Evolutionary conservation across 1,284 basidiomycete species (phyloP).

Genomic region (Puccinia coronata): DNA sequence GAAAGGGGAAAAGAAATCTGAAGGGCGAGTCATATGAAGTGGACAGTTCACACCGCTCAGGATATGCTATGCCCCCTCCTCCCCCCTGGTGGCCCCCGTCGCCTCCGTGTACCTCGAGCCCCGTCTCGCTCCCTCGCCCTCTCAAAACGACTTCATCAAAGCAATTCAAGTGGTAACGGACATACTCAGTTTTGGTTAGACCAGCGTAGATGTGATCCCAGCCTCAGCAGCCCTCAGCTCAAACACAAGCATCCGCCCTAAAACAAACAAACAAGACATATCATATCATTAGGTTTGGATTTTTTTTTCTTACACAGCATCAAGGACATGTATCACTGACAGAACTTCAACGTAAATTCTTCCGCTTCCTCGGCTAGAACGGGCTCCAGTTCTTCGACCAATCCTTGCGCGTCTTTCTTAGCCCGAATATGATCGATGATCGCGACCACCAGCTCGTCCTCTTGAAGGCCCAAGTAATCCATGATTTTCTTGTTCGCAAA

Average conservation of each 20-base stretch:
- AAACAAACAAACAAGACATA: not conserved
- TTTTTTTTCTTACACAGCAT: too few relatives aligned
- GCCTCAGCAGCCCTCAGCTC: conserved; percentile 46
- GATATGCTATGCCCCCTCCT: not conserved
- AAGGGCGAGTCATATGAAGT: not conserved
- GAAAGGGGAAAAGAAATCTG: not conserved
- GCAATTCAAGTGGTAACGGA: not conserved
- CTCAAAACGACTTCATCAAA: not conserved
- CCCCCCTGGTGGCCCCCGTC: not conserved
- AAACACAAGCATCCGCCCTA: conserved; percentile 49
- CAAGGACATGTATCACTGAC: conserved; percentile 25
- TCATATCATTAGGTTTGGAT: too few relatives aligned
- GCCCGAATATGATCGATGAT: conserved; percentile 56
- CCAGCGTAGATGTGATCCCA: conserved; percentile 28
- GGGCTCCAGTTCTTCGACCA: conserved; percentile 58
- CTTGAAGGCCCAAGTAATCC: conserved; percentile 56
- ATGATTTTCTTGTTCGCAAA: conserved; percentile 56
- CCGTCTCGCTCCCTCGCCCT: not conserved
- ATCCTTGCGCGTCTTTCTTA: conserved; percentile 54
- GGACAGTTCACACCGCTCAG: conserved; percentile 1
- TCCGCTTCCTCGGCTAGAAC: conserved; percentile 51
- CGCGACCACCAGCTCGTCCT: conserved; percentile 56
- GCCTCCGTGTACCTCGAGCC: too few relatives aligned
- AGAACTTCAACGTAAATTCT: conserved; percentile 39
- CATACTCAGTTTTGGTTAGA: not conserved